Conservation (phyloP, 2,329 filamentous ascomycete genomes). For the Alternaria ventricosa region DNA sequence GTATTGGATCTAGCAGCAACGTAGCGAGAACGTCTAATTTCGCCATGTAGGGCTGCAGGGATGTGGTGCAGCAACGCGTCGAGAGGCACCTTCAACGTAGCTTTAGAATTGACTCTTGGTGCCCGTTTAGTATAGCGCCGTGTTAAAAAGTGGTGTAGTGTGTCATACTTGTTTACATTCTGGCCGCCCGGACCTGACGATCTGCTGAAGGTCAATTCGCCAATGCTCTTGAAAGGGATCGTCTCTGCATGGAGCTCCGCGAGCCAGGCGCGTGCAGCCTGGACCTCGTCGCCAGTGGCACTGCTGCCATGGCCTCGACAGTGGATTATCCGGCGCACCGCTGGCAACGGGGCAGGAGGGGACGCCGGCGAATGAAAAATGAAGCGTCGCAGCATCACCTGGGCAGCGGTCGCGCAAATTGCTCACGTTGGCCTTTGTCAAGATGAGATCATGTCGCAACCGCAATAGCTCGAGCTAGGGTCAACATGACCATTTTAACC, state of each 20-base stretch:
- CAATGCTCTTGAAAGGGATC: slow-evolving; percentile 61
- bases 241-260: slow-evolving; percentile 59
- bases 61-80: slow-evolving; percentile 60
- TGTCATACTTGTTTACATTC: slow-evolving; percentile 70
- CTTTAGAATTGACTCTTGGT: slow-evolving; percentile 69
- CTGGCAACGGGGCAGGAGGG: not conserved
- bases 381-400: slow-evolving; percentile 1
- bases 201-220: slow-evolving; percentile 67
- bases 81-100: slow-evolving; percentile 65
- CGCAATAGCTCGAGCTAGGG: slow-evolving; percentile 15
- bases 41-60: slow-evolving; percentile 60
- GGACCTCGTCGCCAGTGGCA: slow-evolving; percentile 38
- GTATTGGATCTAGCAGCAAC: slow-evolving; percentile 59
- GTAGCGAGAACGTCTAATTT: slow-evolving; percentile 62
- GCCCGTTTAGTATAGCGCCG: slow-evolving; percentile 47
- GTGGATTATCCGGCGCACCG: not conserved
- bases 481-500: slow-evolving; percentile 16
- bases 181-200: slow-evolving; percentile 71
- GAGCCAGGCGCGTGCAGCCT: slow-evolving; percentile 64
- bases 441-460: slow-evolving; percentile 14
- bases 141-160: slow-evolving; percentile 17
- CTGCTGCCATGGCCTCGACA: slow-evolving; percentile 8
- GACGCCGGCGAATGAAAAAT: not conserved
- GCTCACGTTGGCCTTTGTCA: slow-evolving; percentile 13
- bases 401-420: not conserved